A percentile compares a stretch with the other conserved stretches of the same genome.
These are phyloP conservation scores for Conticribra weissflogii DNA, from an alignment of 108 stramenopile genomes.

Conservation along the genomic window DNA sequence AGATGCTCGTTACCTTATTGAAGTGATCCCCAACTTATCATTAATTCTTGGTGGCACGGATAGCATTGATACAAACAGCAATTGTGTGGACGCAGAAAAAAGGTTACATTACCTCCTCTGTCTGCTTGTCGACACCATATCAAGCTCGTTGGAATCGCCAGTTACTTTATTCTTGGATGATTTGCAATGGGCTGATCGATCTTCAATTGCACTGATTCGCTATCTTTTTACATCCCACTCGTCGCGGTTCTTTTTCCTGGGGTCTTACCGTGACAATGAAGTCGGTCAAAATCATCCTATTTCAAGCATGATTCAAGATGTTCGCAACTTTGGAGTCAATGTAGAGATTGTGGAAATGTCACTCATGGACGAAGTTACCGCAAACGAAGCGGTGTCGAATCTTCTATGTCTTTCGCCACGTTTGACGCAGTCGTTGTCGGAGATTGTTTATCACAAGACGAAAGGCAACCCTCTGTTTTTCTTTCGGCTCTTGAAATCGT, in stretches of 20 bases:
- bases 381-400: slow-evolving; percentile 15
- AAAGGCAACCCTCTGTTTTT: slow-evolving; percentile 28
- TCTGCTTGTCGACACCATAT: slow-evolving; percentile 34
- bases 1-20: slow-evolving; percentile 8
- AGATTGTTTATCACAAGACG: slow-evolving; percentile 19
- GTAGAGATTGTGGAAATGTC: slow-evolving; percentile 2
- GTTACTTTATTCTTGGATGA: slow-evolving; percentile 44
- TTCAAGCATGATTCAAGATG: slow-evolving; percentile 1
- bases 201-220: slow-evolving; percentile 13
- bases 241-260: slow-evolving; percentile 27
- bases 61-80: not conserved
- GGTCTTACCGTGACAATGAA: slow-evolving; percentile 28
- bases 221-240: slow-evolving; percentile 1
- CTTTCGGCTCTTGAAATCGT: slow-evolving; percentile 8
- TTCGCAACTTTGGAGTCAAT: not conserved
- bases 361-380: slow-evolving; percentile 1
- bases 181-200: slow-evolving; percentile 36
- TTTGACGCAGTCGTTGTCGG: slow-evolving; percentile 14
- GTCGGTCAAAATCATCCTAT: slow-evolving; percentile 1
- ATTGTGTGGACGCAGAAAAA: slow-evolving; percentile 26
- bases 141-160: slow-evolving; percentile 8
- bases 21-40: slow-evolving; percentile 31
- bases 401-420: slow-evolving; percentile 5
- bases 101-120: slow-evolving; percentile 32
- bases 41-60: not conserved